phyloP scores from a whole-genome alignment of 2,329 filamentous ascomycete genomes.

The Microdochium bolleyi region DNA sequence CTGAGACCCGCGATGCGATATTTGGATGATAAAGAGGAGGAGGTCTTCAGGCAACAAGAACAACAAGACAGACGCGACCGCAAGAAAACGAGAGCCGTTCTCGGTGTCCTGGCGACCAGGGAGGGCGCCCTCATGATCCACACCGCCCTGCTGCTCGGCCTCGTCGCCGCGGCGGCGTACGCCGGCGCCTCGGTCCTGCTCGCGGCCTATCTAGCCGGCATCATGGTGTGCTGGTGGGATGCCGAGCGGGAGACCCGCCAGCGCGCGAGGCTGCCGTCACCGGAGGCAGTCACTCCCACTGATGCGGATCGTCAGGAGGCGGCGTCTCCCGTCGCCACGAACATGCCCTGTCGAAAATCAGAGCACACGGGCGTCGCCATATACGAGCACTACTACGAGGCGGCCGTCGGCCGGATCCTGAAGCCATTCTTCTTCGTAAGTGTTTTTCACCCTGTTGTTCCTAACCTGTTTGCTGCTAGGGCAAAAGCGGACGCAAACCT shows the following conservation, averaged over 20 bases:
- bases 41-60: neutral
- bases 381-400: constrained; percentile 31
- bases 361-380: constrained; percentile 8
- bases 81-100: constrained; percentile 4
- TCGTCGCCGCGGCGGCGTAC: constrained; percentile 44
- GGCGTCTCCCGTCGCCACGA: neutral
- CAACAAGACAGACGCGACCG: neutral
- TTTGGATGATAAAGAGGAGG: neutral
- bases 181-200: constrained; percentile 56
- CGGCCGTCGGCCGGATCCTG: constrained; percentile 40
- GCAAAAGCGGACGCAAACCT: too few relatives aligned
- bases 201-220: constrained; percentile 55
- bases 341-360: neutral
- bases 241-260: constrained; percentile 9
- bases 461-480: too few relatives aligned
- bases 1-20: constrained; percentile 13
- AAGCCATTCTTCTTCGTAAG: constrained; percentile 67
- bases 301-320: too few relatives aligned
- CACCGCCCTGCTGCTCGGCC: constrained; percentile 37
- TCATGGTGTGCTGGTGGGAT: constrained; percentile 53
- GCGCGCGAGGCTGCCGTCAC: too few relatives aligned
- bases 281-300: too few relatives aligned
- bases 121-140: constrained; percentile 36
- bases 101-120: constrained; percentile 12
- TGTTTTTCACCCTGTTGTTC: neutral